A percentile compares a stretch with the other conserved stretches of the same genome.
Conservation (phyloP, 1,284 basidiomycete species). For the Cryptococcus hybrid region DNA sequence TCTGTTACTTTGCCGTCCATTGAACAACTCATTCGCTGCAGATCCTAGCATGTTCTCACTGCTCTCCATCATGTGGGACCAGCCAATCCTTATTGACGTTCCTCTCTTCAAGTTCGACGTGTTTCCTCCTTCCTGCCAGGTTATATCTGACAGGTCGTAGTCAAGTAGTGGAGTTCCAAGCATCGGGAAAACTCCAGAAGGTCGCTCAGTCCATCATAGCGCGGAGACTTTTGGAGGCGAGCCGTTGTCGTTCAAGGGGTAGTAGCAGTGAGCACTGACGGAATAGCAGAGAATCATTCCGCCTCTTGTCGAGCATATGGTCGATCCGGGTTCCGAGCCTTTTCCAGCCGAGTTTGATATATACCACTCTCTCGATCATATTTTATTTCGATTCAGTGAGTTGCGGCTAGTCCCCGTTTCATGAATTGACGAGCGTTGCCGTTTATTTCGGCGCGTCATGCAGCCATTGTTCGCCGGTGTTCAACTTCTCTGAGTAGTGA, state of each 20-base stretch:
- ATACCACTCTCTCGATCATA: neutral
- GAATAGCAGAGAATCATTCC: neutral
- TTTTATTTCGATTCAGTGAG: neutral
- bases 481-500: neutral
- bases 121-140: neutral
- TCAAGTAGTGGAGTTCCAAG: neutral
- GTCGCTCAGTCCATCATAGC: neutral
- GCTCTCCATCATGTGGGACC: neutral
- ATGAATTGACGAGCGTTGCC: neutral
- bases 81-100: neutral
- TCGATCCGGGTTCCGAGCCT: neutral
- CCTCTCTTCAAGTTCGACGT: neutral
- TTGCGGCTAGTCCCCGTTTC: neutral
- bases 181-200: neutral
- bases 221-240: neutral
- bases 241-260: neutral
- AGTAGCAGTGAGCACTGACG: neutral
- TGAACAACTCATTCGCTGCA: no score
- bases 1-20: neutral
- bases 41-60: neutral
- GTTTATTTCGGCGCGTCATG: neutral
- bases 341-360: neutral
- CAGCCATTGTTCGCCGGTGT: neutral
- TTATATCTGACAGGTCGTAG: neutral
- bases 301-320: neutral